Percentiles rank a stretch among this genome's conserved stretches.
phyloP scores from a whole-genome alignment of 768 basidiomycete genomes.

The Mycena vulgaris region DNA sequence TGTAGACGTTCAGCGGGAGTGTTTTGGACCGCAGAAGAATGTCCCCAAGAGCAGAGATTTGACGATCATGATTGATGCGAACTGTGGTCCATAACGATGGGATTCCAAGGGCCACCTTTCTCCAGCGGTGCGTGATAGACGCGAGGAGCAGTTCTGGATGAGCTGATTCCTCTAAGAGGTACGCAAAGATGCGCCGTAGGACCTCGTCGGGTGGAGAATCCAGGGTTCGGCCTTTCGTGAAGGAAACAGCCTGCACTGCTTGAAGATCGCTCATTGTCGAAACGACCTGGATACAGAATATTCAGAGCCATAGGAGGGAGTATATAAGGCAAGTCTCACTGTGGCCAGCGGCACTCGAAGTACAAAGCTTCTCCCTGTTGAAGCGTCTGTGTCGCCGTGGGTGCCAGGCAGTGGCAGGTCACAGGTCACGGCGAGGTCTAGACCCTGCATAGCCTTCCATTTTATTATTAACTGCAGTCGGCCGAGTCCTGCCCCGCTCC shows the following conservation, averaged over 20 bases:
- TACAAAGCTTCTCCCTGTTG: too few relatives aligned
- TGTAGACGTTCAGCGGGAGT: slow-evolving; percentile 14
- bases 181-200: slow-evolving; percentile 17
- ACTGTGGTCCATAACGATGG: slow-evolving; percentile 31
- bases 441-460: too few relatives aligned
- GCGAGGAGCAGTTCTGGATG: slow-evolving; percentile 14
- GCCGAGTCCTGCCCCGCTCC: too few relatives aligned
- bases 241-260: not conserved
- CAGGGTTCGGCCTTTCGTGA: not conserved
- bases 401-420: too few relatives aligned
- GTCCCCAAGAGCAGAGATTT: slow-evolving; percentile 25
- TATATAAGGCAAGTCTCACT: too few relatives aligned
- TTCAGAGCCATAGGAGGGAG: too few relatives aligned
- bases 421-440: too few relatives aligned
- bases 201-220: slow-evolving; percentile 29
- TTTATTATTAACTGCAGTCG: too few relatives aligned
- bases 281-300: too few relatives aligned
- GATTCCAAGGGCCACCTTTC: slow-evolving; percentile 22
- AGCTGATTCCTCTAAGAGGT: not conserved
- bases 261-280: too few relatives aligned
- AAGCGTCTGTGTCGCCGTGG: too few relatives aligned
- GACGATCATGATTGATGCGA: slow-evolving; percentile 26
- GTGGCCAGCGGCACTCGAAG: too few relatives aligned
- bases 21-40: slow-evolving; percentile 16
- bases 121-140: slow-evolving; percentile 24